A percentile compares a stretch with the other conserved stretches of the same genome.
Evolutionary conservation across 2,329 filamentous ascomycete genomes (phyloP).

Genomic region (Blastomyces emzantsi): DNA sequence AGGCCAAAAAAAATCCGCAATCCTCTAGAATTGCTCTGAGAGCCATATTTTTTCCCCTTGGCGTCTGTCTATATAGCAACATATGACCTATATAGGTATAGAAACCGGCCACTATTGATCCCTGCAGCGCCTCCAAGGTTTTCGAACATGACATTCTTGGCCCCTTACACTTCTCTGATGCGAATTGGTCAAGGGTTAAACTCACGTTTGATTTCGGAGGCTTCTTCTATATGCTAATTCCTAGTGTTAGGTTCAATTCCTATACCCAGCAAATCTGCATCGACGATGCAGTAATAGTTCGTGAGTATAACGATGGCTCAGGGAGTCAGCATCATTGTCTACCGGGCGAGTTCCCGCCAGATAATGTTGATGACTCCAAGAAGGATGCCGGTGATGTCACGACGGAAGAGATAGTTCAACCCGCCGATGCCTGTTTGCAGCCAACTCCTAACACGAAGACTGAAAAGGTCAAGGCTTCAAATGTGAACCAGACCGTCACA

Average conservation of each 20-base stretch:
- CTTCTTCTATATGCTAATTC: constrained; percentile 8
- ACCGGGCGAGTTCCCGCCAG: constrained; percentile 6
- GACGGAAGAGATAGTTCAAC: not conserved
- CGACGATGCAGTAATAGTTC: constrained; percentile 29
- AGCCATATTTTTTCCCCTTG: not conserved
- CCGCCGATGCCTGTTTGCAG: not conserved
- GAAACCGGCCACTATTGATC: not conserved
- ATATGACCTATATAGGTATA: not conserved
- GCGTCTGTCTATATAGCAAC: not conserved
- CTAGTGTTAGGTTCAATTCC: constrained; percentile 26
- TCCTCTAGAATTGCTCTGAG: not conserved
- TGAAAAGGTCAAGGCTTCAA: constrained; percentile 2
- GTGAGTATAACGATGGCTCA: constrained; percentile 1
- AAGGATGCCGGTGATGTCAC: not conserved
- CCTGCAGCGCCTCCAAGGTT: not conserved
- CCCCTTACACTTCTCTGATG: constrained; percentile 33
- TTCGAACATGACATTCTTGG: constrained; percentile 25
- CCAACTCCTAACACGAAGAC: not conserved
- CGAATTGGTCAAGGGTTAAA: constrained; percentile 24
- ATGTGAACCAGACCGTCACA: constrained; percentile 25
- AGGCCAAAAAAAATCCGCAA: not conserved
- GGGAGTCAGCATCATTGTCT: not conserved
- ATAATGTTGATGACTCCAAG: not conserved
- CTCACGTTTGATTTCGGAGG: constrained; percentile 3
- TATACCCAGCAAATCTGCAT: constrained; percentile 35